phyloP scores from a whole-genome alignment of 208 protist species.

The Spongospora subterranea region DNA sequence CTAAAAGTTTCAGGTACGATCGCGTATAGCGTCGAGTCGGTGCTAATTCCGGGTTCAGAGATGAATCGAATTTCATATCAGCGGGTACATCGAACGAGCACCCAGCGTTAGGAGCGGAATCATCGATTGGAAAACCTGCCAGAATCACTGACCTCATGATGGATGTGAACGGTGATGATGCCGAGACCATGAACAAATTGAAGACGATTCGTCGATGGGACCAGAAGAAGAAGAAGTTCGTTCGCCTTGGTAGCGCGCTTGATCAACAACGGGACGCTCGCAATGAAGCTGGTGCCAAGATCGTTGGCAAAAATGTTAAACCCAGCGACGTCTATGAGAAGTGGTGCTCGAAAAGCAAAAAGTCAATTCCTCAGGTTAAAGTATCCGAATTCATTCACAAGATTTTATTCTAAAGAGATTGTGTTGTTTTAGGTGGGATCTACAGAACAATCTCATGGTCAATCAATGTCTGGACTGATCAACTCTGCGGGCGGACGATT shows the following conservation, averaged over 20 bases:
- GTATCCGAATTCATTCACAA: not conserved
- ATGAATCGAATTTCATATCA: not conserved
- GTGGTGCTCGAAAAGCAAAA: slow-evolving; percentile 55
- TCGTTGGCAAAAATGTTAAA: not conserved
- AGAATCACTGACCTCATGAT: not conserved
- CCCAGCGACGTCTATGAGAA: not conserved
- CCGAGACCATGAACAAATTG: not conserved
- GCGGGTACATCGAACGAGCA: not conserved
- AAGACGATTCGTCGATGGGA: slow-evolving; percentile 50
- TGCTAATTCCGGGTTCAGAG: not conserved
- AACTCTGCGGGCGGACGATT: not conserved
- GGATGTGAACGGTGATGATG: slow-evolving; percentile 22
- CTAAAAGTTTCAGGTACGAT: not conserved
- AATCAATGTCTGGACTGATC: not conserved
- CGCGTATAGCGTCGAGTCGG: not conserved
- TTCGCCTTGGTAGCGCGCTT: not conserved
- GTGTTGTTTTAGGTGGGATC: not conserved
- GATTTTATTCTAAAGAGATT: not conserved
- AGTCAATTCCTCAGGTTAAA: not conserved
- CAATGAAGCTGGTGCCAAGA: slow-evolving; percentile 46
- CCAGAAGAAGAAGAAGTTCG: slow-evolving; percentile 49
- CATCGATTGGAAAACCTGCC: not conserved
- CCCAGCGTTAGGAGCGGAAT: not conserved
- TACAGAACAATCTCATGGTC: not conserved
- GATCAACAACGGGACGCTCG: too few relatives aligned